A percentile compares a stretch with the other conserved stretches of the same genome.
Conservation (phyloP, 352 stramenopile genomes). For the Phytophthora multivora region DNA sequence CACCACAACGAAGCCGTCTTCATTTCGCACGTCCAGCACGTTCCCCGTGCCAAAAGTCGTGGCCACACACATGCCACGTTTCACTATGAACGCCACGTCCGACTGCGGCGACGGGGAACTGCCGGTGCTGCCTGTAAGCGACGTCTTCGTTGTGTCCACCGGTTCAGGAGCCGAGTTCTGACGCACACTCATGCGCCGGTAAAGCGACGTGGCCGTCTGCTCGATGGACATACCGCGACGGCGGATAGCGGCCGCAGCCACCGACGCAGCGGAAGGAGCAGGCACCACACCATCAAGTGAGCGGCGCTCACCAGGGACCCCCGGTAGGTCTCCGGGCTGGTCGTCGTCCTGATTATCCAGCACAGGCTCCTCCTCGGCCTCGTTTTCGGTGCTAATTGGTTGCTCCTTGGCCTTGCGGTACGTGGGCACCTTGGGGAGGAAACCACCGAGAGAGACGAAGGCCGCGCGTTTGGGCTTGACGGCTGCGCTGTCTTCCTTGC, state of each 20-base stretch:
- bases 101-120: constrained; percentile 34
- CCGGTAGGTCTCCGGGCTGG: constrained; percentile 50
- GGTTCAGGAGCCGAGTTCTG: constrained; percentile 45
- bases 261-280: constrained; percentile 35
- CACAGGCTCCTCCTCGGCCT: constrained; percentile 33
- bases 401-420: constrained; percentile 46
- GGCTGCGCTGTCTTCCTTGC: constrained; percentile 36
- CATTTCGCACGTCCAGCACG: constrained; percentile 68
- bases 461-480: constrained; percentile 53
- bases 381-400: constrained; percentile 13
- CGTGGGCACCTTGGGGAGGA: constrained; percentile 63
- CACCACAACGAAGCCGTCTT: constrained; percentile 80
- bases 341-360: constrained; percentile 44
- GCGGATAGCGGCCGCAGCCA: constrained; percentile 33
- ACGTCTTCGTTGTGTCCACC: constrained; percentile 25
- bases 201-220: constrained; percentile 53
- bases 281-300: constrained; percentile 47
- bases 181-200: constrained; percentile 58
- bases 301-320: constrained; percentile 46
- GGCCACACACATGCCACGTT: constrained; percentile 69
- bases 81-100: constrained; percentile 47
- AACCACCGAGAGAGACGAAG: constrained; percentile 53
- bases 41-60: constrained; percentile 80
- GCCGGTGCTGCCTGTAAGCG: constrained; percentile 27
- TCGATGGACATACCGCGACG: constrained; percentile 61